Conservation (phyloP, 2,329 filamentous ascomycete species). For the Diaporthe australafricana region DNA sequence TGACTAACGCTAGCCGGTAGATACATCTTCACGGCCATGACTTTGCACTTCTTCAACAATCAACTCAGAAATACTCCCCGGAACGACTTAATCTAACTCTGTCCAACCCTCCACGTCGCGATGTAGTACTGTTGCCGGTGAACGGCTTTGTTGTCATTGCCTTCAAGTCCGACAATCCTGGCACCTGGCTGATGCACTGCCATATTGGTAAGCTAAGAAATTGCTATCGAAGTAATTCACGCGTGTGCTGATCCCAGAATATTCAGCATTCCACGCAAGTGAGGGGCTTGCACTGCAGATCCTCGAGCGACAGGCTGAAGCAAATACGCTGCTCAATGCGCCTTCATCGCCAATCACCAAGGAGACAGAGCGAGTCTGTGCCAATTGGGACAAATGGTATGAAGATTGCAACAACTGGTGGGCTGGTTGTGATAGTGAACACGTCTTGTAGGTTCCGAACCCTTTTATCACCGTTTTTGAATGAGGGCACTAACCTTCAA, state of each 20-base stretch:
- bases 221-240: no score
- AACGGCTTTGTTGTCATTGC: conserved; percentile 61
- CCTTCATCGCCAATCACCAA: not conserved
- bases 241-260: not conserved
- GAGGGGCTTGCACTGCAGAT: conserved; percentile 57
- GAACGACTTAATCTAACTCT: conserved; percentile 40
- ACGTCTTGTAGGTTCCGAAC: not conserved
- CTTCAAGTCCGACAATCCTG: conserved; percentile 62
- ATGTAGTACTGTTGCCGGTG: conserved; percentile 60
- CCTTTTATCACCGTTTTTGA: not conserved
- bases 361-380: conserved; percentile 23
- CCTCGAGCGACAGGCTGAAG: conserved; percentile 45
- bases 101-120: conserved; percentile 62
- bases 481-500: not conserved
- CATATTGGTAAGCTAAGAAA: conserved; percentile 55
- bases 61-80: conserved; percentile 34
- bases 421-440: conserved; percentile 16
- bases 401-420: conserved; percentile 35
- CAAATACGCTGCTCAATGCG: conserved; percentile 20
- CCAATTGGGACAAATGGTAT: conserved; percentile 31
- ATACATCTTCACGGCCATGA: conserved; percentile 64
- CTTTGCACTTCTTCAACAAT: conserved; percentile 56
- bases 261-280: conserved; percentile 50
- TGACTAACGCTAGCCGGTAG: not conserved
- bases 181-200: conserved; percentile 62